Base-by-base conservation (phyloP, 2,329 filamentous ascomycete genomes). In the Beauveria bassiana region DNA sequence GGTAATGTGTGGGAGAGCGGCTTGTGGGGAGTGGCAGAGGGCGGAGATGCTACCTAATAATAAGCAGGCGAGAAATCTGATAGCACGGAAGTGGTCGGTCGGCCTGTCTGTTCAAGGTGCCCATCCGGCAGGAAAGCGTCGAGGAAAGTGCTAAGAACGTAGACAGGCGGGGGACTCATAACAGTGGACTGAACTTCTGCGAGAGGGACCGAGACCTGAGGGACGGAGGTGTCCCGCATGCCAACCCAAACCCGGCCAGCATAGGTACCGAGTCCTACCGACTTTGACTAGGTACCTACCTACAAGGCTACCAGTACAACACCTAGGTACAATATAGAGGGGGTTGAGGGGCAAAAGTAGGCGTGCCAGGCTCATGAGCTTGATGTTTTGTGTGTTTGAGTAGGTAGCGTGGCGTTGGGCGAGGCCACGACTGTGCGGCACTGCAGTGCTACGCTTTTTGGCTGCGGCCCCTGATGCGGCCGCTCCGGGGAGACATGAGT, bases 1-100 rank as follows among this genome's bases (percentile, higher is more conserved):
- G 47, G 43, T 59, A 47, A 45, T 40, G 54, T 59, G 55, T 58
- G 56, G 56, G 46, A 59, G 56, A 28, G 42, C 38, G 56, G 46
- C 24, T 34, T 51, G 56, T 59, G 56, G 56, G 55, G 56, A 24
- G 22, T 22, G 52, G 18, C 26, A 28, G 28, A 24, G 28, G 42
- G 31, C 34, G 6, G 46, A 51, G 34, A 51, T 18, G 18, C 12
- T 38, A 38, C 34, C 34, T 38, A 38, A 51, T 51, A 57, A 56
- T 43, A 28, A 24, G 43, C 40, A 43, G 24, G 40, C 40, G 24
- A 7, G 53, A 55, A 28, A 34, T 28, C 49, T 51, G 28, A 51
- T 51, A 14, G 49, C 43, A 31, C 42, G 22, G 9, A 20, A 56
- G 53, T 14, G n/a, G 22, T 34, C 34, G 38, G 22, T 16, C 43